phyloP scores from a whole-genome alignment of 1,284 basidiomycete species.

The Sporisorium sorghi region DNA sequence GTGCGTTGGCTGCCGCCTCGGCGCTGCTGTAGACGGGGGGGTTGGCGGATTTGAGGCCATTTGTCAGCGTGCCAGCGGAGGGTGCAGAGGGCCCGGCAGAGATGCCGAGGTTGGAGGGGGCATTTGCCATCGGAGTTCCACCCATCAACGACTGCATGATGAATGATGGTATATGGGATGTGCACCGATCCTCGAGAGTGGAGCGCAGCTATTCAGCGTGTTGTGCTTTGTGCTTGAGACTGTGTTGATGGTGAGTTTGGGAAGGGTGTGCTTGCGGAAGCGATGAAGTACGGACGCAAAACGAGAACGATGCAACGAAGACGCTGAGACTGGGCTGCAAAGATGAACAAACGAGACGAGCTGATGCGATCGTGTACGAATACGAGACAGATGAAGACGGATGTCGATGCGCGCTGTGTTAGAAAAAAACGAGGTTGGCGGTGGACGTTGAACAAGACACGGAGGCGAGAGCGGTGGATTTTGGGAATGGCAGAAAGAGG shows the following conservation, averaged over 20 bases:
- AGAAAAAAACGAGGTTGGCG: neutral
- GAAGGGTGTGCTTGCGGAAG: neutral
- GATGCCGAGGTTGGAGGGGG: conserved; percentile 52
- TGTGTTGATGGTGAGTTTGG: too few relatives aligned
- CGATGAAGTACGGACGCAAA: neutral
- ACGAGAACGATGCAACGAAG: conserved; percentile 1
- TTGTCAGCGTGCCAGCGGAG: conserved; percentile 7
- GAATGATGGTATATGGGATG: conserved; percentile 4
- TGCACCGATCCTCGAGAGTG: neutral
- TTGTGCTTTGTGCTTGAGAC: too few relatives aligned
- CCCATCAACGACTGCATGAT: conserved; percentile 53
- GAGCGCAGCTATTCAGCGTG: too few relatives aligned
- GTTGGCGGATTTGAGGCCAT: conserved; percentile 26
- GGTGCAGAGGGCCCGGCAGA: conserved; percentile 32
- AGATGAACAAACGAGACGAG: neutral
- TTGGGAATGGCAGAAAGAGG: neutral
- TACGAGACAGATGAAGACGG: neutral
- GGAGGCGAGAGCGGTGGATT: conserved; percentile 1
- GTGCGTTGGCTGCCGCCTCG: conserved; percentile 43
- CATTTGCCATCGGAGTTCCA: conserved; percentile 49
- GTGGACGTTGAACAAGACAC: neutral
- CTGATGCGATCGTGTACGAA: conserved; percentile 18
- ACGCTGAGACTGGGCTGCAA: conserved; percentile 6
- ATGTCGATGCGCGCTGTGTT: neutral
- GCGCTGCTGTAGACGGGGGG: conserved; percentile 27